Evolutionary conservation across 163 green algal species (phyloP), one percentile per base, ranked within the genome.

Genomic region (Volvox carteri): DNA sequence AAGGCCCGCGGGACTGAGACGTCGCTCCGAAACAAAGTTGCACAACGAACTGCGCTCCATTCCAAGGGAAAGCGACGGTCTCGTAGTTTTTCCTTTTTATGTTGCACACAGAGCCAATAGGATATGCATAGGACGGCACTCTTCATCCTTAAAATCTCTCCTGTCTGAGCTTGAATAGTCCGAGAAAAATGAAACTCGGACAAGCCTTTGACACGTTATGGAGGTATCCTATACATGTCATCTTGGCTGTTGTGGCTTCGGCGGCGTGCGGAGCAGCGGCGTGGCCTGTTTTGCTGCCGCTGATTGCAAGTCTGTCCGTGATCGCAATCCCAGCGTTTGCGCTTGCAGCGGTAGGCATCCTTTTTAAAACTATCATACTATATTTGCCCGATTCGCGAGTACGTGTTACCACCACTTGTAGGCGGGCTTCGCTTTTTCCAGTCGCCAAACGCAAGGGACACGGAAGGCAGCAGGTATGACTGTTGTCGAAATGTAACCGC

Each of bases 291-390:
- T 52, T 84, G 14, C 48, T 70, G 37, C 41, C 75, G 39, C 5
- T 50, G 11, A 37, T 48, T 52, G 12, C 75, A 35, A 48, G 48
- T 18, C 48, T 84, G 46, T 58, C 75, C 35, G 75, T 56, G 12
- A 84, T 84, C 23, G 75, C 75, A 6, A 50, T 84, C 41, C 75
- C 75, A 44, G 75, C 46, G 39, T 54, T 50, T 23, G 46, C 33
- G 1, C 21, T 84, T 21, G 75, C 75, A 52, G 75, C 75, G 50
- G 75, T 84, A 50, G 50, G 75, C 6, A 56, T 44, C 30, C 30
- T 67, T 46, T 46, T 48, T 14, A 30, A 44, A n/a, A 28, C 44
- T 42, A 41, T 23, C 39, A 11, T 56, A 21, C 25, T 60, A 12
- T 60, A 7, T 39, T 60, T 14, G 3, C 30, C 6, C 8, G 8